These are phyloP conservation scores for Theileria annulata DNA, from an alignment of 169 alveolate species.

Conservation along the genomic window DNA sequence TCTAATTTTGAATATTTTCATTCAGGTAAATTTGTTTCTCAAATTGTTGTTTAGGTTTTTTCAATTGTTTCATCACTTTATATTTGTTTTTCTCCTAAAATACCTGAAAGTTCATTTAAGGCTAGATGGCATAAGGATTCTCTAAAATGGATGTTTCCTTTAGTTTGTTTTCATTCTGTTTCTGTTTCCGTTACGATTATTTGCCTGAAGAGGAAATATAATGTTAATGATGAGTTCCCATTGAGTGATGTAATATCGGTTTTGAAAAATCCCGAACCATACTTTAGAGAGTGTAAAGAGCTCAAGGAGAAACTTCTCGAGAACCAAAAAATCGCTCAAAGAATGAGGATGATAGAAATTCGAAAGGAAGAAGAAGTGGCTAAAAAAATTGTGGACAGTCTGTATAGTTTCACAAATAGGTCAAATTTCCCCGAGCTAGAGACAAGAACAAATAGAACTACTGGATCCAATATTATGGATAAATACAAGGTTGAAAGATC, in stretches of 20 bases:
- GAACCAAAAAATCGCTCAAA: background rate
- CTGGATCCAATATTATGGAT: background rate
- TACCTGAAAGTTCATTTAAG: background rate
- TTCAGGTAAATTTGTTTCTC: constrained; percentile 9
- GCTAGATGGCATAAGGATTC: constrained; percentile 4
- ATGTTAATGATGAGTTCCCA: constrained; percentile 2
- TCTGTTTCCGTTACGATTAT: background rate
- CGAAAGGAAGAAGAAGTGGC: constrained; percentile 6
- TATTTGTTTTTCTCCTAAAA: background rate
- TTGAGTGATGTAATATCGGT: background rate
- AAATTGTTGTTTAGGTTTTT: background rate
- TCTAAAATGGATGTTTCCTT: constrained; percentile 5
- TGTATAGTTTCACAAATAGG: background rate
- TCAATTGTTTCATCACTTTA: background rate
- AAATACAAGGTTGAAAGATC: too few species aligned
- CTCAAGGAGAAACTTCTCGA: background rate
- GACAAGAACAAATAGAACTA: background rate
- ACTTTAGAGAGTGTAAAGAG: background rate
- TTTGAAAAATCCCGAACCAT: background rate
- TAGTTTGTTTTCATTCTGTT: constrained; percentile 1
- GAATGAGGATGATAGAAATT: constrained; percentile 4
- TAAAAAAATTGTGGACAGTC: background rate
- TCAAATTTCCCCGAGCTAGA: constrained; percentile 1
- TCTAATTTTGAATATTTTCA: background rate
- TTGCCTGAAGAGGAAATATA: background rate